Base-by-base conservation (phyloP, 108 stramenopile genomes). In the Skeletonema potamos region DNA sequence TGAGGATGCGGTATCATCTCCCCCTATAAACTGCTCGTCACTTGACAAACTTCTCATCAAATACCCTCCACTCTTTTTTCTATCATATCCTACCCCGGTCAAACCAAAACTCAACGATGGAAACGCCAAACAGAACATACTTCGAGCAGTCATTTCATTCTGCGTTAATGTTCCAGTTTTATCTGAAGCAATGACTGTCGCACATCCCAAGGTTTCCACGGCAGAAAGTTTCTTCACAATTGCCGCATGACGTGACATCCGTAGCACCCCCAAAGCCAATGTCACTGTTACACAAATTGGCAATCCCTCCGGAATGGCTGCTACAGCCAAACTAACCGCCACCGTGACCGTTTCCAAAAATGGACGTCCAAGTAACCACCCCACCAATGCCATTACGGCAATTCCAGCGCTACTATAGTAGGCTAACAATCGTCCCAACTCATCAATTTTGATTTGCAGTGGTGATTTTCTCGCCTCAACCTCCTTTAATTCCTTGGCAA, bases 111-210 rank as follows among this genome's bases (percentile, higher is more conserved):
- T 74, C n/a, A 66, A 26, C 9, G 72, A 32, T 17, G 90, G 92
- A 81, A 77, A 92, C 15, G 93, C 93, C 68, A 89, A 68, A 2
- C 73, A 73, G 33, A 79, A 94, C 20, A 87, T 66, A 46, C 80
- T 77, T 28, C 93, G 59, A 0, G 84, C 85, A 7, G 91, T 92
- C 99, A 99, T 99, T 85, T 97, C 93, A 83, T 98, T 98, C 68
- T 95, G 91, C 9, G 99, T 99, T 44, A 99, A 79, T 1, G 98
- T 98, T 0, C 99, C 99, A 2, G 99, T 99, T 86, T 99, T 98
- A 84, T 99, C 99, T 4, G 93, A 91, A 33, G 91, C 92, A 43
- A 99, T 84, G 2, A 97, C 92, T 0, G 96, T 95, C 0, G 95
- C 87, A 80, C 96, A 98, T 10, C 98, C 98, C 62, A 98, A 79